phyloP scores from a whole-genome alignment of 106 monocot species.

The Phalaenopsis equestris region DNA sequence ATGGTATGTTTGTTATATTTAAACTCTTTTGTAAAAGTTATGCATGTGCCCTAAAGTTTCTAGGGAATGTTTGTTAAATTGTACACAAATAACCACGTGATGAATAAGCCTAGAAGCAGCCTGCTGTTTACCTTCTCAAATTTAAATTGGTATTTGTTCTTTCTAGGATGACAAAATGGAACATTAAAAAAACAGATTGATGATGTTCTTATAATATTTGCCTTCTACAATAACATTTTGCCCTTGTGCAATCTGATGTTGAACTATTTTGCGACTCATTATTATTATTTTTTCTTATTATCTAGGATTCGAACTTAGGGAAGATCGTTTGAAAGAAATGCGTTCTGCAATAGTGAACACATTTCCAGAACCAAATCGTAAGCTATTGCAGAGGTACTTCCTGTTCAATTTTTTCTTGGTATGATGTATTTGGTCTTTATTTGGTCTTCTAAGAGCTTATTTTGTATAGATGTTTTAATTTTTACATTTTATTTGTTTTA shows the following conservation, averaged over 20 bases:
- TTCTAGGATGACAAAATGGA: neutral
- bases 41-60: neutral
- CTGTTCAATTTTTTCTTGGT: neutral
- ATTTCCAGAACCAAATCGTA: constrained; percentile 96
- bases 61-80: neutral
- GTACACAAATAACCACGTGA: neutral
- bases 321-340: constrained; percentile 83
- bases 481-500: neutral
- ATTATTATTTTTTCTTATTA: constrained; percentile 11
- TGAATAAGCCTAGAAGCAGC: neutral
- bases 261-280: neutral
- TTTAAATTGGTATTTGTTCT: neutral
- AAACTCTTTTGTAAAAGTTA: neutral
- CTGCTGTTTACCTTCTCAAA: neutral
- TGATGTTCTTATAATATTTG: neutral
- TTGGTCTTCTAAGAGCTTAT: neutral
- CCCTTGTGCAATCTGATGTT: neutral
- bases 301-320: constrained; percentile 69
- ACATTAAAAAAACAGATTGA: neutral
- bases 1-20: neutral
- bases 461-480: neutral
- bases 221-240: neutral
- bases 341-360: constrained; percentile 86
- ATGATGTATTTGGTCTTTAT: neutral
- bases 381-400: constrained; percentile 74